These are phyloP conservation scores for Populus trichocarpa DNA, from an alignment of 441 rosid genomes.

Conservation along the genomic window DNA sequence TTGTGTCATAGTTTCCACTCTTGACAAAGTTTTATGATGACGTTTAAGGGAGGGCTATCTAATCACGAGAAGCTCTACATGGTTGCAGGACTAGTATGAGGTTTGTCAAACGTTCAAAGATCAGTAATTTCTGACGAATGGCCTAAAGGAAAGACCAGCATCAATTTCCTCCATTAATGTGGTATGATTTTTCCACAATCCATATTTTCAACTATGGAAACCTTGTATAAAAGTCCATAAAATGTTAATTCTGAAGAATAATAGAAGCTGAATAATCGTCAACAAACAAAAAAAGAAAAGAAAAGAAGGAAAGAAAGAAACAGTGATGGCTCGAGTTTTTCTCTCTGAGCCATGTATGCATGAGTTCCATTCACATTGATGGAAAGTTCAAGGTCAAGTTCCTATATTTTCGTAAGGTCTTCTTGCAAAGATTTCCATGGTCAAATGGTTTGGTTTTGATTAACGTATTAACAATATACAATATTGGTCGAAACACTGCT, in stretches of 20 bases:
- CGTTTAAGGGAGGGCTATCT: too few species aligned
- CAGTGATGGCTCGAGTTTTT: background rate
- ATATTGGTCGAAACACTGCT: too few species aligned
- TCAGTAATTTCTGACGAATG: background rate
- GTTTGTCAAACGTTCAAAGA: background rate
- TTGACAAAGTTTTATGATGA: too few species aligned
- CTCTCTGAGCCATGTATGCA: background rate
- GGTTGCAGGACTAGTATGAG: background rate
- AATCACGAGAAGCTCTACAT: background rate
- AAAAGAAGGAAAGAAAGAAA: background rate
- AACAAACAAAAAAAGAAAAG: too few species aligned
- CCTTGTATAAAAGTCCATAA: too few species aligned
- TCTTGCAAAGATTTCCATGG: background rate
- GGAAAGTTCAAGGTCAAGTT: background rate
- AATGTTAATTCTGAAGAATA: too few species aligned
- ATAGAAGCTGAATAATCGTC: background rate
- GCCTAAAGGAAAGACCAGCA: too few species aligned
- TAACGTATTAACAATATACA: background rate
- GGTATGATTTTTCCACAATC: too few species aligned
- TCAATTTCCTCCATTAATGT: too few species aligned
- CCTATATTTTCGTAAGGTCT: too few species aligned
- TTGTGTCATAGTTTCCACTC: too few species aligned
- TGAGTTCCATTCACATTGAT: background rate
- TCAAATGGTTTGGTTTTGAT: background rate
- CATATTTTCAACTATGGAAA: too few species aligned